Conservation (phyloP, 805 yeast species). For the Alloascoidea africana region DNA sequence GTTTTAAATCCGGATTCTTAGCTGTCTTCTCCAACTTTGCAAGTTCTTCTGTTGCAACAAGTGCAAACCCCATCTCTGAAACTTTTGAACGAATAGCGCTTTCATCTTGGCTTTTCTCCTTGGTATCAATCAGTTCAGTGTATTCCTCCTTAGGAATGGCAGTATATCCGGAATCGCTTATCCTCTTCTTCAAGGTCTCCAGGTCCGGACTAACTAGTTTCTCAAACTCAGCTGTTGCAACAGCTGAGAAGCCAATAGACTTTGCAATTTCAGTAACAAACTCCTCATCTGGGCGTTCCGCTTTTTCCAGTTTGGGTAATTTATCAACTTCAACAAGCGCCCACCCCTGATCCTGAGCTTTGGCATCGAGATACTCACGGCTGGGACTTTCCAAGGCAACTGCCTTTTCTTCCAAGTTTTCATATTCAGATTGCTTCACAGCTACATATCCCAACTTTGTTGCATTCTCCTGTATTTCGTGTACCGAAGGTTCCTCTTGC, state of each 20-base stretch:
- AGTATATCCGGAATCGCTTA: too few relatives aligned
- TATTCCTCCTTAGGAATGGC: slow-evolving; percentile 18
- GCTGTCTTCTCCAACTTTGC: slow-evolving; percentile 7
- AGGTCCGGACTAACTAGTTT: neutral
- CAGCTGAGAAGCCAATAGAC: neutral
- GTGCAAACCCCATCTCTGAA: slow-evolving; percentile 18
- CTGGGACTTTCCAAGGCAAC: too few relatives aligned
- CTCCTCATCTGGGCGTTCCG: too few relatives aligned
- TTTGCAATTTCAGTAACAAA: neutral
- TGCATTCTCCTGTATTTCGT: neutral
- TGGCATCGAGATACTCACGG: neutral
- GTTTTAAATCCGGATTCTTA: slow-evolving; percentile 7
- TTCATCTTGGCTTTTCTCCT: slow-evolving; percentile 8
- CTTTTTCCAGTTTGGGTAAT: neutral
- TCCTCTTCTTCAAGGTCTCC: neutral
- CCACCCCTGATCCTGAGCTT: neutral
- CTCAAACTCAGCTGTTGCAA: slow-evolving; percentile 1
- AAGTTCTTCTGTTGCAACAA: slow-evolving; percentile 11
- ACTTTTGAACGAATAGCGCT: slow-evolving; percentile 15
- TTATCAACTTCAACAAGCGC: neutral
- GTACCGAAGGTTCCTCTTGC: too few relatives aligned
- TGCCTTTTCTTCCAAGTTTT: neutral
- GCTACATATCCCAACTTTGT: neutral
- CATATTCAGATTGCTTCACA: neutral
- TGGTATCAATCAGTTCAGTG: slow-evolving; percentile 3